phyloP scores from a whole-genome alignment of 2,329 filamentous ascomycete species.

The Apiospora arundinis region DNA sequence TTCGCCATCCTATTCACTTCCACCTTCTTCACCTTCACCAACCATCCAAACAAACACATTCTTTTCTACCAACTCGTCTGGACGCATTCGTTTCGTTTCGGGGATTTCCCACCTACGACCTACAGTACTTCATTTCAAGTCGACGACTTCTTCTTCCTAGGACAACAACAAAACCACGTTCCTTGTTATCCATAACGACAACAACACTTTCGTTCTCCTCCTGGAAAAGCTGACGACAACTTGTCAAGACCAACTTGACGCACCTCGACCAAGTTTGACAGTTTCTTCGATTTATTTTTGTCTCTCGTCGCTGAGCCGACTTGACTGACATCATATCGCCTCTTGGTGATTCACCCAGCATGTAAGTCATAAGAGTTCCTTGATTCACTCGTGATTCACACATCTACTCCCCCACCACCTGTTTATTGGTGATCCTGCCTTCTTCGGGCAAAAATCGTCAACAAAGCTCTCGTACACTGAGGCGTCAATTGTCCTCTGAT shows the following conservation, averaged over 20 bases:
- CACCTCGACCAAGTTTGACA: neutral
- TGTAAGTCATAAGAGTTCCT: slow-evolving; percentile 7
- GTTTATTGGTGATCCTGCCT: slow-evolving; percentile 4
- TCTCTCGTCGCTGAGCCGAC: neutral
- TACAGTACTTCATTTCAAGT: neutral
- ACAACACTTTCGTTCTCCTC: neutral
- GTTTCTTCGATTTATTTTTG: neutral
- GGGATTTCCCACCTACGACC: neutral
- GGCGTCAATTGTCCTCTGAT: slow-evolving; percentile 13
- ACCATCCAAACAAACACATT: slow-evolving; percentile 2
- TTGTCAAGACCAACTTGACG: neutral
- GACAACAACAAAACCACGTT: neutral
- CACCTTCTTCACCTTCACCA: neutral
- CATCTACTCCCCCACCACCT: neutral
- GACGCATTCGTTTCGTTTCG: slow-evolving; percentile 13
- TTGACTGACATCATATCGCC: neutral
- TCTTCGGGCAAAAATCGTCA: neutral
- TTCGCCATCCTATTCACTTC: slow-evolving; percentile 14
- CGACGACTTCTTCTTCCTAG: neutral
- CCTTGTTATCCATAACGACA: neutral
- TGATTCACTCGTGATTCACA: slow-evolving; percentile 10
- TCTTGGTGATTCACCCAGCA: slow-evolving; percentile 16
- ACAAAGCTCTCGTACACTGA: neutral
- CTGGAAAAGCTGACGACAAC: slow-evolving; percentile 14
- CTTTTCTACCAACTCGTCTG: slow-evolving; percentile 18